Conservation (phyloP, 2,329 filamentous ascomycete genomes). For the Colletotrichum magnum region DNA sequence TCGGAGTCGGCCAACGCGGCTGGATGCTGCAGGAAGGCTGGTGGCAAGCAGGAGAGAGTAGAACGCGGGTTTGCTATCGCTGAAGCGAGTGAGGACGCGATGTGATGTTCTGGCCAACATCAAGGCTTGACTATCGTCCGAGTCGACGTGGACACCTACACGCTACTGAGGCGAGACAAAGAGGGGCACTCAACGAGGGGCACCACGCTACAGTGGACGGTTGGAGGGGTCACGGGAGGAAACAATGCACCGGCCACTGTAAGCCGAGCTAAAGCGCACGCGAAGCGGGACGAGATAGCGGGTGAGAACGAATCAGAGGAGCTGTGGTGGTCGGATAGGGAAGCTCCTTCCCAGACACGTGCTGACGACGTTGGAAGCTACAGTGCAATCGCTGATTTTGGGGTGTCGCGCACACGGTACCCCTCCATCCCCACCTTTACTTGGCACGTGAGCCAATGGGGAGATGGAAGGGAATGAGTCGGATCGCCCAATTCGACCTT, state of each 20-base stretch:
- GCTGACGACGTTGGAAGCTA: conserved; percentile 5
- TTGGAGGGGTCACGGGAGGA: not conserved
- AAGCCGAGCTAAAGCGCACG: conserved; percentile 29
- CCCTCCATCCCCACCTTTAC: not conserved
- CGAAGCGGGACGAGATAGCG: conserved; percentile 29
- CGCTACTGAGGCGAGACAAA: conserved; percentile 18
- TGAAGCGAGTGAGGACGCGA: conserved; percentile 1
- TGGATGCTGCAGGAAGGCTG: conserved; percentile 6
- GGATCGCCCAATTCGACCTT: conserved; percentile 1
- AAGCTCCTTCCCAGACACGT: conserved; percentile 30
- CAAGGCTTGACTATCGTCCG: not conserved
- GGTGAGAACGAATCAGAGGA: conserved; percentile 28
- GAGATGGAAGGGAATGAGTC: not conserved
- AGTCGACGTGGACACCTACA: not conserved
- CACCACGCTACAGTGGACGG: not conserved
- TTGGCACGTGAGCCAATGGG: not conserved
- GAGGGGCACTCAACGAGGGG: conserved; percentile 29
- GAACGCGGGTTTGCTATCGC: conserved; percentile 5
- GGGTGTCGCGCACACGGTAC: conserved; percentile 9
- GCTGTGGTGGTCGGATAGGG: conserved; percentile 25
- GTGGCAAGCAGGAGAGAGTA: conserved; percentile 2
- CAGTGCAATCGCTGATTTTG: conserved; percentile 25
- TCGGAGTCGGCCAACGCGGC: conserved; percentile 12
- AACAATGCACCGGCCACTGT: conserved; percentile 15
- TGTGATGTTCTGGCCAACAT: conserved; percentile 37